phyloP scores from a whole-genome alignment of 2,329 filamentous ascomycete genomes.

The Helicocarpus griseus region DNA sequence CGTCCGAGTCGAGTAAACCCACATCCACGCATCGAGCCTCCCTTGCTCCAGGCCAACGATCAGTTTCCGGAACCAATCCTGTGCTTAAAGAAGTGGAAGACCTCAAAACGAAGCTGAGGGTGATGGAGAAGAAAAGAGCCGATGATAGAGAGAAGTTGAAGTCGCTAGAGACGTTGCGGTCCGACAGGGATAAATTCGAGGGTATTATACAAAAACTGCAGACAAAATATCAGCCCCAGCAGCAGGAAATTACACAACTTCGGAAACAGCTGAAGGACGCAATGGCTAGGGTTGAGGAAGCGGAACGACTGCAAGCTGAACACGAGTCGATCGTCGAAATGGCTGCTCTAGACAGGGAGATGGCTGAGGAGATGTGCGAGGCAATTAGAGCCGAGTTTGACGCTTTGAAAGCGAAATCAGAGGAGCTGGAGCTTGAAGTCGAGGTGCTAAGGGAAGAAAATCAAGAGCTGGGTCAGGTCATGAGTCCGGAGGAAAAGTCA shows the following conservation, averaged over 20 bases:
- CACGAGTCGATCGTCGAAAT: constrained; percentile 79
- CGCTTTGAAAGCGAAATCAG: constrained; percentile 60
- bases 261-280: constrained; percentile 70
- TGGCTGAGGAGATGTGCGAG: constrained; percentile 90
- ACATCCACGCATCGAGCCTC: constrained; percentile 19
- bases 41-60: constrained; percentile 28
- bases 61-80: constrained; percentile 39
- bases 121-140: constrained; percentile 75
- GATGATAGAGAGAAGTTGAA: constrained; percentile 84
- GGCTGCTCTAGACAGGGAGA: constrained; percentile 81
- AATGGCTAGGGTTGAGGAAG: constrained; percentile 56
- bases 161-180: constrained; percentile 62
- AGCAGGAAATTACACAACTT: constrained; percentile 67
- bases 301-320: constrained; percentile 69
- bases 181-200: constrained; percentile 49
- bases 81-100: constrained; percentile 67
- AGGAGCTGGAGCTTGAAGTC: constrained; percentile 79
- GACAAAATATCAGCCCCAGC: constrained; percentile 74
- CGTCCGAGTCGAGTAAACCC: constrained; percentile 15
- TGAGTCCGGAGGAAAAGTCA: constrained; percentile 77
- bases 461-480: constrained; percentile 68
- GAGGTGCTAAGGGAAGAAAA: constrained; percentile 86
- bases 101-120: constrained; percentile 73
- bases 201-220: constrained; percentile 84
- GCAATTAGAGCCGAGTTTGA: constrained; percentile 72